Conservation (phyloP, 768 basidiomycete species). For the Lactarius hatsudake region DNA sequence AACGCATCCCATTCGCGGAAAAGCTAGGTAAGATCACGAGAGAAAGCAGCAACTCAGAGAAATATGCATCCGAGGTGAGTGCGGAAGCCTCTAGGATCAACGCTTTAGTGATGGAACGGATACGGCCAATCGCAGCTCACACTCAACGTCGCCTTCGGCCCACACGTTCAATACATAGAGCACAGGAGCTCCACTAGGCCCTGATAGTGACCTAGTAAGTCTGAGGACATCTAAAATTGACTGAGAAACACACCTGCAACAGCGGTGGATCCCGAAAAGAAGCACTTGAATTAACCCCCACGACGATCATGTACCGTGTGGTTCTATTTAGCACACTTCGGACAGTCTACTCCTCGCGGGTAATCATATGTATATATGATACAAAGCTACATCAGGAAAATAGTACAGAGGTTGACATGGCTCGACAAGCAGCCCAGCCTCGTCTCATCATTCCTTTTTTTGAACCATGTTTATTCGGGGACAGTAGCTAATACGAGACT, state of each 20-base stretch:
- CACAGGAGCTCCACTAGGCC: conserved; percentile 66
- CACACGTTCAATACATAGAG: conserved; percentile 70
- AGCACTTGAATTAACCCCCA: conserved; percentile 37
- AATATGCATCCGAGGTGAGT: conserved; percentile 41
- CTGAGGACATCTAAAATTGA: conserved; percentile 62
- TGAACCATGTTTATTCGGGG: too few species aligned
- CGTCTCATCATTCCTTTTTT: conserved; percentile 49
- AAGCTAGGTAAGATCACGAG: conserved; percentile 37
- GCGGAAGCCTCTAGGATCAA: conserved; percentile 41
- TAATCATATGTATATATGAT: conserved; percentile 19
- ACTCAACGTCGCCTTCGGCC: conserved; percentile 48
- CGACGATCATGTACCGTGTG: conserved; percentile 7
- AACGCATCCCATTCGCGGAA: conserved; percentile 41
- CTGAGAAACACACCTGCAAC: conserved; percentile 44
- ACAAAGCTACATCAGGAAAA: conserved; percentile 24
- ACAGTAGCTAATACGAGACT: too few species aligned
- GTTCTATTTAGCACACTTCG: conserved; percentile 12
- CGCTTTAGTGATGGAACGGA: not conserved
- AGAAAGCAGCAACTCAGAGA: conserved; percentile 43
- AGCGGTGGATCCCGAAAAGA: conserved; percentile 55
- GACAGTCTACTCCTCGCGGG: conserved; percentile 14
- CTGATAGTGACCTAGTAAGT: conserved; percentile 59
- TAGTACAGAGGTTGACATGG: conserved; percentile 17
- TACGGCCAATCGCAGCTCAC: conserved; percentile 39
- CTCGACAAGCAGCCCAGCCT: conserved; percentile 25